A percentile compares a stretch with the other conserved stretches of the same genome.
These are phyloP conservation scores for Dactylonectria estremocensis DNA, from an alignment of 2,329 filamentous ascomycete genomes.

Conservation along the genomic window DNA sequence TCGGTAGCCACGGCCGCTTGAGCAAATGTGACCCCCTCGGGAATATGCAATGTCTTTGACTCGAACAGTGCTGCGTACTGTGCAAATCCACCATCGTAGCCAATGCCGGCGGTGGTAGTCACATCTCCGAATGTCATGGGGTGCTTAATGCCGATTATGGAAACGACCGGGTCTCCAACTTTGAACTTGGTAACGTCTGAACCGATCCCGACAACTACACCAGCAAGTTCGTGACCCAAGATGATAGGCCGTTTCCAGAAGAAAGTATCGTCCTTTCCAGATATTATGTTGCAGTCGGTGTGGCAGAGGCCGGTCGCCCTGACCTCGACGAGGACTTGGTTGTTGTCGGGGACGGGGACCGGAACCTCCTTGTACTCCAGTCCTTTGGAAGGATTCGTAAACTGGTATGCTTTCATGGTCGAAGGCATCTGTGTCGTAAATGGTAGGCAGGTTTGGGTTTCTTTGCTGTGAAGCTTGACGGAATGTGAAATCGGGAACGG, in stretches of 20 bases:
- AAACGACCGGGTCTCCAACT: background rate
- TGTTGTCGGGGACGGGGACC: background rate
- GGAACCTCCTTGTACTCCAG: slow-evolving; percentile 1
- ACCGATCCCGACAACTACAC: background rate
- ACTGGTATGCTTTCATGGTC: slow-evolving; percentile 2
- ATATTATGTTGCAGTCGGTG: slow-evolving; percentile 1
- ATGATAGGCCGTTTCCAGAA: background rate
- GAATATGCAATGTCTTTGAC: background rate
- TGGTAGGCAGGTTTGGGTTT: background rate
- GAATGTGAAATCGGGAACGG: background rate
- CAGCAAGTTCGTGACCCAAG: slow-evolving; percentile 1
- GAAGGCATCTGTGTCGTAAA: background rate
- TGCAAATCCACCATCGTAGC: slow-evolving; percentile 2
- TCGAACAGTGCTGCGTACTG: slow-evolving; percentile 2
- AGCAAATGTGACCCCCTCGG: background rate
- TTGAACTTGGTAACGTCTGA: background rate
- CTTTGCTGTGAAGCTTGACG: slow-evolving; percentile 1
- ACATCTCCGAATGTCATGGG: slow-evolving; percentile 2
- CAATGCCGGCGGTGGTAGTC: slow-evolving; percentile 1
- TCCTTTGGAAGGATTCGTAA: background rate
- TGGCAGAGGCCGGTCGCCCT: slow-evolving; percentile 2
- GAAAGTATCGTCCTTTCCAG: background rate
- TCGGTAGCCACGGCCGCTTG: slow-evolving; percentile 1
- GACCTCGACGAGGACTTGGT: slow-evolving; percentile 5
- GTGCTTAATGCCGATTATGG: background rate